These are phyloP conservation scores for Xylariaceae sp. DNA, from an alignment of 2,329 filamentous ascomycete species.

Conservation along the genomic window DNA sequence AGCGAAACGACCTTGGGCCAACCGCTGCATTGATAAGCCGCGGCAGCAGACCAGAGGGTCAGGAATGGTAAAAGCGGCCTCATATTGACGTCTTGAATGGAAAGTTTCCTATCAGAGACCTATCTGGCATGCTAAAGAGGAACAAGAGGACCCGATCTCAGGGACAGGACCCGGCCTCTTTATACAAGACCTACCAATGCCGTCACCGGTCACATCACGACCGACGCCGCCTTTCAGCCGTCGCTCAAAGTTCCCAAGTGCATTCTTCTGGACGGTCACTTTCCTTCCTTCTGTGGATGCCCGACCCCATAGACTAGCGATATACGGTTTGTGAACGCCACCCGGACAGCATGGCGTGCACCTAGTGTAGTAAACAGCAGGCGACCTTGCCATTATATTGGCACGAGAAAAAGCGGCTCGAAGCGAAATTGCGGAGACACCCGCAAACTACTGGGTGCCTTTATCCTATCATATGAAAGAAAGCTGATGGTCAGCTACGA, in stretches of 20 bases:
- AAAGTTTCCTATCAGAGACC: too few species aligned
- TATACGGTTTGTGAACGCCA: neutral
- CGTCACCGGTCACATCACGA: neutral
- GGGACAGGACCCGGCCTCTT: neutral
- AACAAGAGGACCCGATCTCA: neutral
- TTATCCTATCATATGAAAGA: neutral
- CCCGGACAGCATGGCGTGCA: neutral
- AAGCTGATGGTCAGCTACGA: neutral
- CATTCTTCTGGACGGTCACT: neutral
- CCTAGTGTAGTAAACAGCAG: neutral
- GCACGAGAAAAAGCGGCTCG: neutral
- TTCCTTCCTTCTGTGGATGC: neutral
- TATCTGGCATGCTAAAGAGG: neutral
- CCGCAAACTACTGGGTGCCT: neutral
- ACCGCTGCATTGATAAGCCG: constrained; percentile 8
- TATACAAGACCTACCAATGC: neutral
- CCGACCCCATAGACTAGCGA: neutral
- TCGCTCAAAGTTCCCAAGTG: too few species aligned
- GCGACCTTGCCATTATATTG: neutral
- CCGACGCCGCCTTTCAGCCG: neutral
- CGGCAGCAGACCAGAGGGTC: constrained; percentile 1
- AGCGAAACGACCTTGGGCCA: constrained; percentile 5
- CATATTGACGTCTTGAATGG: neutral
- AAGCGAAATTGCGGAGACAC: neutral
- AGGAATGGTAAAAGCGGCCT: constrained; percentile 8